Base-by-base conservation (phyloP, 192 early-diverging fungal species). In the Kickxella alabastrina region DNA sequence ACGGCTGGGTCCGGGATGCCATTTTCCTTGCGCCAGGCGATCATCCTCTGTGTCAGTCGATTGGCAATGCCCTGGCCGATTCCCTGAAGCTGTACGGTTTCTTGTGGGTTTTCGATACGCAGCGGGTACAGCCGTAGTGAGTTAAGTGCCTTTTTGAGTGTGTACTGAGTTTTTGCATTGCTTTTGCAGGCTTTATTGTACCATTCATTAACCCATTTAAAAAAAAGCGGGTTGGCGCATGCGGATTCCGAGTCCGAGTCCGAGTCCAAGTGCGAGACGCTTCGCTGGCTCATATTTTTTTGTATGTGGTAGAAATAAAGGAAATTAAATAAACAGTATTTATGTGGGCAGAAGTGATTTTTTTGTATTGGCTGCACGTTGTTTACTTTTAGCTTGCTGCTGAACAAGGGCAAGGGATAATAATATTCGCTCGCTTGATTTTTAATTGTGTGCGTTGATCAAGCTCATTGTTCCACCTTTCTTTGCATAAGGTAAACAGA, bases 201-300 rank as follows among this genome's bases (percentile, higher is more conserved):
- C 86, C 83, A 86, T 51, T 87, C 84, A n/a, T 57, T 62, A 5
- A 88, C 58, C 87, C 87, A 90, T 52, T 79, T 53, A 29, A 80
- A 52, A 28, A 78, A 82, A 18, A 88, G 52, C 6, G 86, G 86
- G 57, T 90, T 90, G 12, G 81, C 85, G 57, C 87, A 87, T 10
- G 47, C 57, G 9, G 23, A 28, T 27, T 57, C 63, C 6, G 38
- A 4, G 13, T 69, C n/a, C n/a, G n/a, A n/a, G n/a, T n/a, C n/a
- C n/a, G n/a, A n/a, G n/a, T n/a, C n/a, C n/a, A n/a, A n/a, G n/a
- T n/a, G n/a, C n/a, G n/a, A n/a, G n/a, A n/a, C n/a, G n/a, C n/a
- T n/a, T n/a, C n/a, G 50, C 31, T 52, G 32, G 15, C 58, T 41
- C 36, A 54, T 53, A 18, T 24, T 25, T 18, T 19, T 26, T 15